phyloP scores from a whole-genome alignment of 441 rosid genomes.

The Pelargonium myrrhifolium region DNA sequence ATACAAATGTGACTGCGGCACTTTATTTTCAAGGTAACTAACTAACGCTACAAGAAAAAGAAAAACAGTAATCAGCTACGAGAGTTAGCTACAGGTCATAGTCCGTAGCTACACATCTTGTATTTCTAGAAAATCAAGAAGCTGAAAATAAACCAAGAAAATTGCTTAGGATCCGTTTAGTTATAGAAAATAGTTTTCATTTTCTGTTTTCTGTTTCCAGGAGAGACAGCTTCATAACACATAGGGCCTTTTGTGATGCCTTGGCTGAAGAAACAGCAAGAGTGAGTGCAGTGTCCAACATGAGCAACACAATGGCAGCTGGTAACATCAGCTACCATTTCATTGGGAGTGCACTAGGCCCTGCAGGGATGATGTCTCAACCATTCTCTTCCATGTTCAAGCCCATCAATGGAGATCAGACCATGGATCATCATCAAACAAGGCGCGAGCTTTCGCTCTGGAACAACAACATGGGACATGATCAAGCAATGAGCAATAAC shows the following conservation, averaged over 20 bases:
- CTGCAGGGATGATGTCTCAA: constrained; percentile 26
- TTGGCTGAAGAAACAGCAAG: constrained; percentile 32
- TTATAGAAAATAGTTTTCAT: no score
- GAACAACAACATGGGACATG: constrained; percentile 19
- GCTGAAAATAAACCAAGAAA: no score
- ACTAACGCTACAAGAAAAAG: no score
- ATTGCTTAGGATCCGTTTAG: no score
- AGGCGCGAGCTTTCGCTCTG: constrained; percentile 50
- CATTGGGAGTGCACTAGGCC: constrained; percentile 36
- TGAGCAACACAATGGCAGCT: background rate
- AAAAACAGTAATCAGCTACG: no score
- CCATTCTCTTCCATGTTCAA: constrained; percentile 52
- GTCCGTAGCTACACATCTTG: no score
- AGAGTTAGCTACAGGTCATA: no score
- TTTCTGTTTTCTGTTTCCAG: constrained; percentile 26
- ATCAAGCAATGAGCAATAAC: constrained; percentile 22
- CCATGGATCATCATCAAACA: constrained; percentile 40
- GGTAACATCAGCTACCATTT: constrained; percentile 38
- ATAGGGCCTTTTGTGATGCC: constrained; percentile 58
- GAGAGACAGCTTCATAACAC: constrained; percentile 59
- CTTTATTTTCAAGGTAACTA: constrained; percentile 57
- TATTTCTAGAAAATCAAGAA: no score
- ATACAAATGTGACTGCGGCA: constrained; percentile 53
- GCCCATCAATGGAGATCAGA: constrained; percentile 29
- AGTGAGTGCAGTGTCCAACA: constrained; percentile 21